Conservation (phyloP, 2,329 filamentous ascomycete genomes). For the Neonectria hederae region DNA sequence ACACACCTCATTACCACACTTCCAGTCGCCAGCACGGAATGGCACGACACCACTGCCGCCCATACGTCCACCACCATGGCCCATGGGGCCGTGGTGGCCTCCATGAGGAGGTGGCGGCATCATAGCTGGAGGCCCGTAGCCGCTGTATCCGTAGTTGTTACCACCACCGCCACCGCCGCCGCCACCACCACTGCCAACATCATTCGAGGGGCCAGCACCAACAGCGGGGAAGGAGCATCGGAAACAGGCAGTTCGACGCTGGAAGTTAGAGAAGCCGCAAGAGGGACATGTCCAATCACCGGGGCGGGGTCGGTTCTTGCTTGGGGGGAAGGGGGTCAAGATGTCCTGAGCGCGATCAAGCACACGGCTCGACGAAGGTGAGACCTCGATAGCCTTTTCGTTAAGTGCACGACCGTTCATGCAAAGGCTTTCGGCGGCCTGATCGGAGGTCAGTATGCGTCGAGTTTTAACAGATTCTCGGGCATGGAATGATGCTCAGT, state of each 20-base stretch:
- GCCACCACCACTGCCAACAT: constrained; percentile 61
- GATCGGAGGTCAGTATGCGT: constrained; percentile 20
- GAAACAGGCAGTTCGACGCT: constrained; percentile 98
- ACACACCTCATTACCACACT: constrained; percentile 96
- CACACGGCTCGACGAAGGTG: constrained; percentile 95
- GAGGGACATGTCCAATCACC: constrained; percentile 99
- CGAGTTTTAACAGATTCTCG: neutral
- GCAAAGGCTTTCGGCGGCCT: constrained; percentile 97
- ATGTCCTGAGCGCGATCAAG: constrained; percentile 96
- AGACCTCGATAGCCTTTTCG: constrained; percentile 99
- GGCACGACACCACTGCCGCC: constrained; percentile 88
- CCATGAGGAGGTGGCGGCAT: constrained; percentile 80
- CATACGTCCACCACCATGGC: constrained; percentile 73
- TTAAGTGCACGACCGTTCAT: constrained; percentile 99
- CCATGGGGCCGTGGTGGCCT: constrained; percentile 66
- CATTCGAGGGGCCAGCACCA: constrained; percentile 75
- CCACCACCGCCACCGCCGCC: constrained; percentile 68
- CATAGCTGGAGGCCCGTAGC: constrained; percentile 78
- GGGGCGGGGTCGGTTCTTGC: constrained; percentile 96
- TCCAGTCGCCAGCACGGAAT: constrained; percentile 99
- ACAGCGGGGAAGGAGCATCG: constrained; percentile 98
- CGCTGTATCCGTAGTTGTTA: constrained; percentile 67
- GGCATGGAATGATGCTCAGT: neutral
- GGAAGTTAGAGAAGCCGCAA: constrained; percentile 99
- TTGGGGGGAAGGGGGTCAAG: constrained; percentile 95